Conservation (phyloP, 2,329 filamentous ascomycete genomes). For the Colletotrichum higginsianum region DNA sequence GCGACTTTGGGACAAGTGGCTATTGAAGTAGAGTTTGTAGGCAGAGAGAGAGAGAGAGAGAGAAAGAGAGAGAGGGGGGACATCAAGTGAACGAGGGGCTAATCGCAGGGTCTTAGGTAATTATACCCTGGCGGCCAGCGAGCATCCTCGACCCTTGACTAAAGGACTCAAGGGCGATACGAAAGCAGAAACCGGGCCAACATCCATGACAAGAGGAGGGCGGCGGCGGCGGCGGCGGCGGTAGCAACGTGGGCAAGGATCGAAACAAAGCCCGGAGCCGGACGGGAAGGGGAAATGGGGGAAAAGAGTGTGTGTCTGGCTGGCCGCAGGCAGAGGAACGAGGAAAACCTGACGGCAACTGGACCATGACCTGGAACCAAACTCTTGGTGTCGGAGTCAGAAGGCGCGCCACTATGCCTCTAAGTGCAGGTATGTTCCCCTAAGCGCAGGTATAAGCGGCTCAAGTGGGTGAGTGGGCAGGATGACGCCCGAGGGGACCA, state of each 20-base stretch:
- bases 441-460: slow-evolving; percentile 47
- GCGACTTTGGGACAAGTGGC: slow-evolving; percentile 36
- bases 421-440: slow-evolving; percentile 44
- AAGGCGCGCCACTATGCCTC: slow-evolving; percentile 36
- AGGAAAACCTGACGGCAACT: slow-evolving; percentile 9
- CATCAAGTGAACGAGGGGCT: slow-evolving; percentile 39
- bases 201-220: slow-evolving; percentile 9
- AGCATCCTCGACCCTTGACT: slow-evolving; percentile 28
- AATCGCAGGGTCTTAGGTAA: slow-evolving; percentile 40
- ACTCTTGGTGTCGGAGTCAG: slow-evolving; percentile 40
- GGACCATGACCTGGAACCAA: slow-evolving; percentile 41
- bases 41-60: slow-evolving; percentile 15
- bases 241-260: slow-evolving; percentile 21
- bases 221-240: slow-evolving; percentile 18
- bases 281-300: background rate
- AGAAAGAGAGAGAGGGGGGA: slow-evolving; percentile 15
- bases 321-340: background rate
- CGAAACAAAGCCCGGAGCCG: slow-evolving; percentile 31
- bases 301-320: background rate
- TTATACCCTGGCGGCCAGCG: slow-evolving; percentile 35
- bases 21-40: slow-evolving; percentile 29
- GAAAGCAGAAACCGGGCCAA: slow-evolving; percentile 31
- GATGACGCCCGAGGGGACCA: slow-evolving; percentile 44
- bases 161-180: slow-evolving; percentile 22
- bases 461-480: slow-evolving; percentile 42